phyloP scores from a whole-genome alignment of 2,329 filamentous ascomycete species.

The Aspergillus caelatus region DNA sequence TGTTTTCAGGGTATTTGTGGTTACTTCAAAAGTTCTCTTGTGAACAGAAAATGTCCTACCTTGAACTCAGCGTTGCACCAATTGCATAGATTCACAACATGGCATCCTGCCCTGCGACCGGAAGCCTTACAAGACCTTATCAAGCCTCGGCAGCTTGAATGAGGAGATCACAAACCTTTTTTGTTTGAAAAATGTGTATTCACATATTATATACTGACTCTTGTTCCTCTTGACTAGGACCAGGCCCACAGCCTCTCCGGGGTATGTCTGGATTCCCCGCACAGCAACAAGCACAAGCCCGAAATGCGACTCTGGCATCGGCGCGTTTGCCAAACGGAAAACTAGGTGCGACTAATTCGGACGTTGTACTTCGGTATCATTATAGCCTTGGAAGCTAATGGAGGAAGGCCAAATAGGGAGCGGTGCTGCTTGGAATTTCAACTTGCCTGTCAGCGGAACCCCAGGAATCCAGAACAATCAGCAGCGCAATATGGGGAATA shows the following conservation, averaged over 20 bases:
- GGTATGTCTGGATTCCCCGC: conserved; percentile 58
- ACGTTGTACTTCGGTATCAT: neutral
- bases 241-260: conserved; percentile 55
- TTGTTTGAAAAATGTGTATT: neutral
- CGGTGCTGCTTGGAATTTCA: conserved; percentile 62
- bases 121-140: neutral
- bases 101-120: conserved; percentile 26
- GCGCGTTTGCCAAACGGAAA: conserved; percentile 58
- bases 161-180: neutral
- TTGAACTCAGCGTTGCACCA: conserved; percentile 19
- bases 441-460: conserved; percentile 56
- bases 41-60: conserved; percentile 8
- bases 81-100: conserved; percentile 22
- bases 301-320: conserved; percentile 51
- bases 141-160: neutral
- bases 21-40: conserved; percentile 4
- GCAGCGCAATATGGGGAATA: conserved; percentile 53
- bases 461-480: conserved; percentile 55
- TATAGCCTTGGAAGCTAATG: conserved; percentile 26
- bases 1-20: neutral
- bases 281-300: conserved; percentile 53
- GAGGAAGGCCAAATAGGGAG: conserved; percentile 43
- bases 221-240: conserved; percentile 38
- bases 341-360: conserved; percentile 46
- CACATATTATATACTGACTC: conserved; percentile 15